Percentiles rank a stretch among this genome's conserved stretches.
Evolutionary conservation across 352 stramenopile species (phyloP).

Genomic region (Phytophthora tentaculata): DNA sequence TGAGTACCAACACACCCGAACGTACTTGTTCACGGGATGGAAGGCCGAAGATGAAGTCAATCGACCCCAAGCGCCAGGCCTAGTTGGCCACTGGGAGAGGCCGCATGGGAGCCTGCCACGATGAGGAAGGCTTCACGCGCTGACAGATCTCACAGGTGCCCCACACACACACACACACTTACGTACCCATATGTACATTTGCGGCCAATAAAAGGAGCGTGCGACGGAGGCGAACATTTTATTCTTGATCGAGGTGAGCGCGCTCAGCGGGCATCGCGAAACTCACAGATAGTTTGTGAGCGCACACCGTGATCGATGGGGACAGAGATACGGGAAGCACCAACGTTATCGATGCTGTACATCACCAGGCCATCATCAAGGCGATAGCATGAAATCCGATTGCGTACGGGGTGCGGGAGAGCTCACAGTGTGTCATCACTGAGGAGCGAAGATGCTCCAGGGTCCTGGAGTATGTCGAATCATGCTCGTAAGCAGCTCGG

Average conservation of each 20-base stretch:
- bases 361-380: no score
- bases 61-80: not conserved
- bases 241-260: not conserved
- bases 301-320: not conserved
- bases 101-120: not conserved
- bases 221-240: not conserved
- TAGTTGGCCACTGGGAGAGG: not conserved
- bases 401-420: no score
- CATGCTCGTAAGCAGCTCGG: no score
- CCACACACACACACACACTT: not conserved
- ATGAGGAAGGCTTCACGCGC: not conserved
- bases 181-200: not conserved
- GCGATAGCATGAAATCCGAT: no score
- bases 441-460: no score
- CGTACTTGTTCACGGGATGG: not conserved
- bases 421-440: no score
- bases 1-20: not conserved
- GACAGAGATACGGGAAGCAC: no score
- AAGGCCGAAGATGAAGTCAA: conserved; percentile 1
- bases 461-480: no score
- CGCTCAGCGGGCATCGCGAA: not conserved
- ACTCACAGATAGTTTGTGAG: not conserved
- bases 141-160: not conserved
- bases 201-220: not conserved
- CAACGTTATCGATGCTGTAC: no score